These are phyloP conservation scores for Mucor circinelloides DNA, from an alignment of 371 early-diverging fungal species.

Conservation along the genomic window DNA sequence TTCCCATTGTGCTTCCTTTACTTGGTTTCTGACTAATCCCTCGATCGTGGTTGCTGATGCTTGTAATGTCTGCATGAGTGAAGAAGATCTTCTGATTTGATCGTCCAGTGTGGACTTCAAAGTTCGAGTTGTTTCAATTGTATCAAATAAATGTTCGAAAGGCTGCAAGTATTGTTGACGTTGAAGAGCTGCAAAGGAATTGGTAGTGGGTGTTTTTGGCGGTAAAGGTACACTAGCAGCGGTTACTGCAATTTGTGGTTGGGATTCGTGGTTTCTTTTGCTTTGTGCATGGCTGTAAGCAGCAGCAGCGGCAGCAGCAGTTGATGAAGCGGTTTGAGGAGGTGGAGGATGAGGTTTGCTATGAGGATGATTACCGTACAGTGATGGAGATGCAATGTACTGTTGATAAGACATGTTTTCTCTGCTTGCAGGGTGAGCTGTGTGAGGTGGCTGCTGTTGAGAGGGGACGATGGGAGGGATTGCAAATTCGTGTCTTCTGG, in stretches of 20 bases:
- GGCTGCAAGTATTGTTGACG: slow-evolving; percentile 59
- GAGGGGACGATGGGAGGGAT: slow-evolving; percentile 58
- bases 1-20: slow-evolving; percentile 76
- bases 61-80: slow-evolving; percentile 77
- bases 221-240: slow-evolving; percentile 27
- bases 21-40: slow-evolving; percentile 72
- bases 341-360: slow-evolving; percentile 5
- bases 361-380: slow-evolving; percentile 2
- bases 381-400: slow-evolving; percentile 16
- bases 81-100: slow-evolving; percentile 75
- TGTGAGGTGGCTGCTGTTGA: slow-evolving; percentile 47
- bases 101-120: slow-evolving; percentile 73
- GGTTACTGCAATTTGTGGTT: slow-evolving; percentile 13
- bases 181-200: slow-evolving; percentile 37
- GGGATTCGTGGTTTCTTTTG: slow-evolving; percentile 11
- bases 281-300: not conserved
- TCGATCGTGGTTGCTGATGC: slow-evolving; percentile 77
- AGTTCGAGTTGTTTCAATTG: slow-evolving; percentile 60
- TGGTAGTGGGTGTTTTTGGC: slow-evolving; percentile 37
- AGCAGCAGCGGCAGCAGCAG: not conserved
- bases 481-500: slow-evolving; percentile 45
- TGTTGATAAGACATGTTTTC: slow-evolving; percentile 21
- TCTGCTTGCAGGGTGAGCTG: slow-evolving; percentile 22
- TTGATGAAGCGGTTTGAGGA: not conserved
- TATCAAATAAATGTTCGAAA: slow-evolving; percentile 64